A percentile compares a stretch with the other conserved stretches of the same genome.
Conservation (phyloP, 257 asterid genomes). For the Verbena officinalis region DNA sequence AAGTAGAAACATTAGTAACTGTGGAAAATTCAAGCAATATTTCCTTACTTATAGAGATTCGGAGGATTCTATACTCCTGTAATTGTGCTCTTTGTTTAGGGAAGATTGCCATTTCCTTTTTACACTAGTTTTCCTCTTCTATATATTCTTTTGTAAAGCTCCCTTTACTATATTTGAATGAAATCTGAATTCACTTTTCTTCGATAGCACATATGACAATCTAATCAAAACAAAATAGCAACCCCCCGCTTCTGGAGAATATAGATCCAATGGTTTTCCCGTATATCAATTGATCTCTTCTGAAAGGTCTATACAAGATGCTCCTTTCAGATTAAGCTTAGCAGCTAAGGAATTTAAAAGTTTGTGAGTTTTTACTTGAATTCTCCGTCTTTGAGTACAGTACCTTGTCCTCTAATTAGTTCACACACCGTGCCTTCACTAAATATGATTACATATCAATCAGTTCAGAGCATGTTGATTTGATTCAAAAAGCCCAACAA, state of each 20-base stretch:
- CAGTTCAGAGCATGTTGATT: conserved; percentile 13
- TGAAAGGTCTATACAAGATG: conserved; percentile 6
- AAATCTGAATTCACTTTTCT: too few relatives aligned
- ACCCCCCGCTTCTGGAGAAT: conserved; percentile 8
- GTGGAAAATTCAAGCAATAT: too few relatives aligned
- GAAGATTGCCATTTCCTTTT: too few relatives aligned
- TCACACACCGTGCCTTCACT: background rate
- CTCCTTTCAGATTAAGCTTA: background rate
- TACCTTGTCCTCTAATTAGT: background rate
- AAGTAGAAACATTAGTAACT: too few relatives aligned
- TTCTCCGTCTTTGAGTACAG: background rate
- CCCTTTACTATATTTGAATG: too few relatives aligned
- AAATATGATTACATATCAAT: conserved; percentile 17
- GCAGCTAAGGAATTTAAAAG: conserved; percentile 12
- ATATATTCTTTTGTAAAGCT: too few relatives aligned
- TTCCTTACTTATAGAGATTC: too few relatives aligned
- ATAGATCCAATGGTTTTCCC: background rate
- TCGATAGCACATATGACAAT: background rate
- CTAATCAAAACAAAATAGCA: conserved; percentile 14
- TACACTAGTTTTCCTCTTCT: too few relatives aligned
- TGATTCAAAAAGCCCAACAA: conserved; percentile 3
- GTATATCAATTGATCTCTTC: conserved; percentile 4
- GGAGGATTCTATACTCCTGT: too few relatives aligned
- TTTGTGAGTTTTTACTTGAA: background rate
- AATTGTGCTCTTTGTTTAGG: too few relatives aligned